Evolutionary conservation across 2,329 filamentous ascomycete genomes (phyloP).

Genomic region (Ascochyta fabae): DNA sequence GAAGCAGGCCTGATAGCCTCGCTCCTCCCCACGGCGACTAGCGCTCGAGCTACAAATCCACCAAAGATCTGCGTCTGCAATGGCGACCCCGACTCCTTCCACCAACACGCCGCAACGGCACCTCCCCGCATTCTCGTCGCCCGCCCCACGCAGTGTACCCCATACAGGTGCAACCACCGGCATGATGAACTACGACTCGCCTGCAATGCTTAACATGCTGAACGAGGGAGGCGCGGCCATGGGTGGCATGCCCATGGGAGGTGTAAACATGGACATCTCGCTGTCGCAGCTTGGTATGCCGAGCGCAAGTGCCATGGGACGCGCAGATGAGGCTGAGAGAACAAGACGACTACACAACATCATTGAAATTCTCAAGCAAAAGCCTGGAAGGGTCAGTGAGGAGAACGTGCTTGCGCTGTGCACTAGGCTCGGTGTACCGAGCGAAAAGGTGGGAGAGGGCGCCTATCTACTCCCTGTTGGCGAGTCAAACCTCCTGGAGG

Average conservation of each 20-base stretch:
- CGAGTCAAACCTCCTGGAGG: slow-evolving; percentile 32
- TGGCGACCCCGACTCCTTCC: slow-evolving; percentile 49
- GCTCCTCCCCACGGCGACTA: slow-evolving; percentile 2
- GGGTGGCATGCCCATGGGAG: slow-evolving; percentile 48
- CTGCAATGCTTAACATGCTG: slow-evolving; percentile 52
- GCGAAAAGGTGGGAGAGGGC: slow-evolving; percentile 36
- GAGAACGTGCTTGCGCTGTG: slow-evolving; percentile 76
- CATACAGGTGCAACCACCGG: slow-evolving; percentile 42
- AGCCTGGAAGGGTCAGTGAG: slow-evolving; percentile 74
- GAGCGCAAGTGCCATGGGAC: slow-evolving; percentile 46
- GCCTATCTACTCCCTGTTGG: slow-evolving; percentile 45
- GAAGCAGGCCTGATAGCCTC: not conserved
- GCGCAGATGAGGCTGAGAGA: slow-evolving; percentile 61
- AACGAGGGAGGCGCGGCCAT: slow-evolving; percentile 49
- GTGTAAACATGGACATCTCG: slow-evolving; percentile 46
- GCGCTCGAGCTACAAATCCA: not conserved
- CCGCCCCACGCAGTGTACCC: slow-evolving; percentile 53
- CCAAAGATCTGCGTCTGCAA: slow-evolving; percentile 10
- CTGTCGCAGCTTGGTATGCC: slow-evolving; percentile 52
- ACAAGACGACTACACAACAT: slow-evolving; percentile 63
- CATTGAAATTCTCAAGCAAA: slow-evolving; percentile 70
- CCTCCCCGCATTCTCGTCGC: slow-evolving; percentile 48
- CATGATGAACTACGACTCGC: slow-evolving; percentile 51
- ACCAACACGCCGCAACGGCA: slow-evolving; percentile 48
- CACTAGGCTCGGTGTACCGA: slow-evolving; percentile 68